Conservation (phyloP, 495 filamentous ascomycete genomes). For the Aspergillus bridgeri region DNA sequence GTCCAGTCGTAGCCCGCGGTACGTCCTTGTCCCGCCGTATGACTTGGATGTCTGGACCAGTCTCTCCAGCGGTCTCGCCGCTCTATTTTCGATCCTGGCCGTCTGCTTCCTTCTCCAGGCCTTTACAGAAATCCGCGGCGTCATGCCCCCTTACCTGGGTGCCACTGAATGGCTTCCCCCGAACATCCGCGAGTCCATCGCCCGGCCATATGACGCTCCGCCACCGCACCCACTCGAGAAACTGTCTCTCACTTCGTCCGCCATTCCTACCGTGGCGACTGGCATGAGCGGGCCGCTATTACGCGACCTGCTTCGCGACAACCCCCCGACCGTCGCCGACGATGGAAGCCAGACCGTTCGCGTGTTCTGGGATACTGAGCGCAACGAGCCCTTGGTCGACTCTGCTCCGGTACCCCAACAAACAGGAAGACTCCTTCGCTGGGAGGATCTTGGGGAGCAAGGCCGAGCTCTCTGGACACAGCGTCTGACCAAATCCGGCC, state of each 20-base stretch:
- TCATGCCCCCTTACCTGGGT: constrained; percentile 54
- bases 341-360: not conserved
- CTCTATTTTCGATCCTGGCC: constrained; percentile 52
- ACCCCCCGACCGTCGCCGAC: not conserved
- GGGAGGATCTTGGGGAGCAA: constrained; percentile 59
- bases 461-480: constrained; percentile 67
- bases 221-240: not conserved
- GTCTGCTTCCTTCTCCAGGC: constrained; percentile 61
- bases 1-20: constrained; percentile 54
- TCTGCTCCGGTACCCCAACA: not conserved
- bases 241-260: not conserved
- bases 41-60: constrained; percentile 47
- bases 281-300: not conserved
- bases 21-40: constrained; percentile 61
- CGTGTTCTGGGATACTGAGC: not conserved
- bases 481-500: constrained; percentile 62
- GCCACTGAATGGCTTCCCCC: constrained; percentile 43
- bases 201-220: constrained; percentile 13
- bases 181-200: constrained; percentile 26
- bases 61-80: constrained; percentile 44
- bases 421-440: constrained; percentile 42
- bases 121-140: constrained; percentile 64
- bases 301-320: not conserved
- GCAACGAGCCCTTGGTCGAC: not conserved
- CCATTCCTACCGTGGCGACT: not conserved